Percentiles rank a stretch among this genome's conserved stretches.
Conservation (phyloP, 2,329 filamentous ascomycete species). For the Orbilia oligospora region DNA sequence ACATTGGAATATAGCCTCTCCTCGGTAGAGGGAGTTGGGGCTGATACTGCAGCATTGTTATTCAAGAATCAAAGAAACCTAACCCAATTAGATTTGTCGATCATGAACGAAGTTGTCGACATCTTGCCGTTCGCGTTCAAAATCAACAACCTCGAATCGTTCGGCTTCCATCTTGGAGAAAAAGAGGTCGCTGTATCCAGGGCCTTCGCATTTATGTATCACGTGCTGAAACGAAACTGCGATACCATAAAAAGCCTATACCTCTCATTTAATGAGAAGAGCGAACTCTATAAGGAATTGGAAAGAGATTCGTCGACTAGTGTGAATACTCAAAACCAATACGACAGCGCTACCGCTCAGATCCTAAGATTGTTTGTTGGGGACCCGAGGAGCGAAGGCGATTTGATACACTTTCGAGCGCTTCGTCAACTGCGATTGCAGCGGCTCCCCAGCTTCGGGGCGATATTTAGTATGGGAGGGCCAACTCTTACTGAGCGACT, state of each 20-base stretch:
- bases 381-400: neutral
- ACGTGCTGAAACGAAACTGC: constrained; percentile 21
- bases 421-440: constrained; percentile 22
- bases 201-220: constrained; percentile 34
- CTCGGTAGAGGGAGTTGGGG: constrained; percentile 16
- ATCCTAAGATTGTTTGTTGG: constrained; percentile 22
- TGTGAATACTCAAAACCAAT: constrained; percentile 6
- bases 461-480: constrained; percentile 13
- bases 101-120: constrained; percentile 1
- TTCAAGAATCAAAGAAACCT: constrained; percentile 26
- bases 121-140: constrained; percentile 15
- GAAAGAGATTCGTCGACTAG: neutral
- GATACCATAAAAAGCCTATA: constrained; percentile 36
- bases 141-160: constrained; percentile 24
- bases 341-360: constrained; percentile 17
- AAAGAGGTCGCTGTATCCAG: constrained; percentile 30
- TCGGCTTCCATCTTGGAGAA: constrained; percentile 32
- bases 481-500: constrained; percentile 17
- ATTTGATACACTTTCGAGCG: constrained; percentile 15
- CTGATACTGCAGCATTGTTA: constrained; percentile 23
- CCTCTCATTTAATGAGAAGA: constrained; percentile 36
- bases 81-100: constrained; percentile 31
- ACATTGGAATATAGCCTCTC: neutral
- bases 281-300: constrained; percentile 25
- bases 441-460: constrained; percentile 20